Conservation (phyloP, 495 filamentous ascomycete genomes). For the Chaetomium cochliodes region DNA sequence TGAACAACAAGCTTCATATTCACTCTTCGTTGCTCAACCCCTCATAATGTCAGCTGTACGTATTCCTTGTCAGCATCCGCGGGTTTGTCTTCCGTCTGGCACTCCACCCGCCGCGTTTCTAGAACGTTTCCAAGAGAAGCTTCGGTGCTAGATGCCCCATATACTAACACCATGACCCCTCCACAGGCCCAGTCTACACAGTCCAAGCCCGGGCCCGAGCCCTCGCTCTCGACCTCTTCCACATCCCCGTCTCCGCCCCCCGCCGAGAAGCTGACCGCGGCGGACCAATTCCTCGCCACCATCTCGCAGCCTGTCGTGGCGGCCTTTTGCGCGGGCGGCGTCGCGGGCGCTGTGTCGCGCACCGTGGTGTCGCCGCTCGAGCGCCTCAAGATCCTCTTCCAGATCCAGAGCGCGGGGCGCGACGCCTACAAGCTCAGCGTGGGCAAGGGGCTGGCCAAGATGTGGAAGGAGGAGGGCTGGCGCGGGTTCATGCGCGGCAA, state of each 20-base stretch:
- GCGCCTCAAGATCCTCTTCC: conserved; percentile 93
- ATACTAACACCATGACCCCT: neutral
- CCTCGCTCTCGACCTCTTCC: neutral
- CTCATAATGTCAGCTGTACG: conserved; percentile 40
- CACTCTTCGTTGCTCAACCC: conserved; percentile 12
- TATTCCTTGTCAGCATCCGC: conserved; percentile 4
- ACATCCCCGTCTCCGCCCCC: conserved; percentile 14
- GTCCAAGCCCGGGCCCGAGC: conserved; percentile 12
- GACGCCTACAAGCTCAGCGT: conserved; percentile 90
- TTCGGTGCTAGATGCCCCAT: too few relatives aligned
- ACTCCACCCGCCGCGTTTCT: too few relatives aligned
- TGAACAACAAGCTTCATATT: neutral
- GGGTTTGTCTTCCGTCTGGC: neutral
- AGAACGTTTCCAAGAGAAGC: too few relatives aligned
- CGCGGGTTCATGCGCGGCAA: conserved; percentile 95
- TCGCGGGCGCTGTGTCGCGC: conserved; percentile 93
- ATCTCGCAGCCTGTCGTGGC: conserved; percentile 78
- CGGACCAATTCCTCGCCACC: conserved; percentile 43
- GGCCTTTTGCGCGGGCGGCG: conserved; percentile 92
- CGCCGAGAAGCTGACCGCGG: conserved; percentile 18
- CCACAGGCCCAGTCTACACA: conserved; percentile 7
- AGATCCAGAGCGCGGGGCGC: conserved; percentile 87
- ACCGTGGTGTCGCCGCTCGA: conserved; percentile 96
- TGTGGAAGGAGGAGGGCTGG: conserved; percentile 96
- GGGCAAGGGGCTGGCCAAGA: conserved; percentile 83